Conservation (phyloP, 2,329 filamentous ascomycete genomes). For the Knoxdaviesia proteae region DNA sequence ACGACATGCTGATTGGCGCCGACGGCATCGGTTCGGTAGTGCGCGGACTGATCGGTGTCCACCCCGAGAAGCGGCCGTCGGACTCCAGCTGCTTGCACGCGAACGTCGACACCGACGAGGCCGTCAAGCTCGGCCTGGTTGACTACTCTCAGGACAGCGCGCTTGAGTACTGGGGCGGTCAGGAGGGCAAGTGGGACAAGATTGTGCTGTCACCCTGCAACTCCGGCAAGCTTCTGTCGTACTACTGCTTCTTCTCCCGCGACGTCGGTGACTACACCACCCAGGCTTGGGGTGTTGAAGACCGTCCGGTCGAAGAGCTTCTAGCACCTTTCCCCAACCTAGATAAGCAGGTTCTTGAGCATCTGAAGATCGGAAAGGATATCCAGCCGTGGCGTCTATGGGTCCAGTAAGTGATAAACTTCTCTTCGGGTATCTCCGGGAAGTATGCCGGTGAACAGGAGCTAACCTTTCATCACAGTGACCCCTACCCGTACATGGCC, state of each 20-base stretch:
- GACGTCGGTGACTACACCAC: constrained; percentile 36
- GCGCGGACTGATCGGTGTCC: constrained; percentile 40
- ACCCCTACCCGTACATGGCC: constrained; percentile 35
- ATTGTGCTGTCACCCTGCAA: constrained; percentile 52
- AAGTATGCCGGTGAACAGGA: neutral
- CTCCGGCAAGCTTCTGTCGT: constrained; percentile 40
- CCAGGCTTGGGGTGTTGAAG: constrained; percentile 36
- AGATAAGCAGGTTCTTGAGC: constrained; percentile 32
- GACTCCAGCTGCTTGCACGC: constrained; percentile 42
- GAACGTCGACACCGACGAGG: constrained; percentile 41
- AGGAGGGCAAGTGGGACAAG: constrained; percentile 42
- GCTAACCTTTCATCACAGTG: constrained; percentile 7
- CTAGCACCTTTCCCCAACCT: constrained; percentile 38
- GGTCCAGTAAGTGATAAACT: constrained; percentile 22
- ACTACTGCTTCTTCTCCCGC: constrained; percentile 48
- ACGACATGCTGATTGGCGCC: constrained; percentile 41
- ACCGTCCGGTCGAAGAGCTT: constrained; percentile 32
- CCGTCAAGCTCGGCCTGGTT: constrained; percentile 34
- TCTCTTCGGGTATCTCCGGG: too few species aligned
- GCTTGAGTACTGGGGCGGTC: constrained; percentile 51
- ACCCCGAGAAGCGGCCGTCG: constrained; percentile 35
- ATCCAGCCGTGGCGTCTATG: constrained; percentile 46
- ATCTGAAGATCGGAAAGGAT: constrained; percentile 38
- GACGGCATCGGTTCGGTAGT: constrained; percentile 49
- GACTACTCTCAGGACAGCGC: constrained; percentile 40